Evolutionary conservation across 257 asterid species (phyloP), one percentile per base, ranked within the genome.

Genomic region (Verbena officinalis): DNA sequence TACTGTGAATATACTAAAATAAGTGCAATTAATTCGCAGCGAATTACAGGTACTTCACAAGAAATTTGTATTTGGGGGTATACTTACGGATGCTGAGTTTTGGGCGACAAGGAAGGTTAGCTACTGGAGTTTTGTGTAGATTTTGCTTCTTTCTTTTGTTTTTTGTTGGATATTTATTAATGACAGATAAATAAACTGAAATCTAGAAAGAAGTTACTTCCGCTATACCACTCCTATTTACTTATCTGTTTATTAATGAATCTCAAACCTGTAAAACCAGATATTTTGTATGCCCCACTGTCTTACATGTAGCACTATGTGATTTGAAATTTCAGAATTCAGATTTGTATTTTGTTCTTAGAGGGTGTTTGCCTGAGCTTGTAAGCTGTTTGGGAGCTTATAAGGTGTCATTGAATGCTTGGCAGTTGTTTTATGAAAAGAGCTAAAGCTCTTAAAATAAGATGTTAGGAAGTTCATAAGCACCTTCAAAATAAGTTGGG

Each of bases 41-140:
- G 95, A 90, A 77, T 73, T 90, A 73, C 96, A 88, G 86, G 84
- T 76, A 75, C 91, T 86, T 65, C 97, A 90, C 89, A 89, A 82
- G 87, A 86, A 90, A 71, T 77, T 94, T 66, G 97, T 94, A 57
- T 83, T 76, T 72, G 92, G 83, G 71, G 88, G 92, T 65, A 79
- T 78, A 68, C 80, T 94, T 71, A 78, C 95, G 16, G 99, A 94
- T 73, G 95, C 86, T 67, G 99, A 94, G 74, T 94, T 94, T 80
- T 94, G 99, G 99, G 95, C 99, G 1, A 77, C 96, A 13, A 80
- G 96, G 77, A 90, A 94, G 99, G 99, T 88, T 67, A 74, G 94
- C 71, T 49, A 60, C 66, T 77, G 67, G 70, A 78, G 31, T 53
- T 39, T 40, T 53, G 46, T 46, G 55, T 64, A 46, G 22, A 20